Evolutionary conservation across 805 yeast genomes (phyloP).

Genomic region (Spencermartinsiella europaea): DNA sequence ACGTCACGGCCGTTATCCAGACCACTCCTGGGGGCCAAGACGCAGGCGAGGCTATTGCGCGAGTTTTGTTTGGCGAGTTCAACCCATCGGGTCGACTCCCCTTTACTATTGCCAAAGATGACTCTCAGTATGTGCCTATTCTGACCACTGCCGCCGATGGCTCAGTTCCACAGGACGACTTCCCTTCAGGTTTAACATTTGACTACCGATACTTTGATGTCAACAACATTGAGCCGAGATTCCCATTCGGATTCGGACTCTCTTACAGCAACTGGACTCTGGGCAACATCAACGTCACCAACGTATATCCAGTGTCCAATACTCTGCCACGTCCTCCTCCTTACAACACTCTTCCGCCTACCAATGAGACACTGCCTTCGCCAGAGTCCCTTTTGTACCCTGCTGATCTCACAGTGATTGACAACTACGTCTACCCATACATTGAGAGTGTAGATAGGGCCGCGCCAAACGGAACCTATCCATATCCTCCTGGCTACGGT

Average conservation of each 20-base stretch:
- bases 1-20: constrained; percentile 52
- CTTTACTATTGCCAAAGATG: constrained; percentile 54
- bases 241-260: constrained; percentile 58
- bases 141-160: constrained; percentile 33
- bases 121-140: constrained; percentile 43
- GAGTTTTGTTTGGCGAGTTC: constrained; percentile 52
- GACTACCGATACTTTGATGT: constrained; percentile 58
- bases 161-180: constrained; percentile 35
- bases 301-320: constrained; percentile 38
- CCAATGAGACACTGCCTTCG: constrained; percentile 11
- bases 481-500: constrained; percentile 37
- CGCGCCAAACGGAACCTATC: constrained; percentile 33
- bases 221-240: constrained; percentile 50
- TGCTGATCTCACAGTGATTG: constrained; percentile 37
- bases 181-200: constrained; percentile 41
- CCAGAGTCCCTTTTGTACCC: constrained; percentile 46
- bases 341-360: constrained; percentile 31
- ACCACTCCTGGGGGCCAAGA: constrained; percentile 52
- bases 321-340: constrained; percentile 40
- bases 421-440: constrained; percentile 54
- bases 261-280: constrained; percentile 44
- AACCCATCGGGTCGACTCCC: constrained; percentile 62
- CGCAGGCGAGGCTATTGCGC: constrained; percentile 54
- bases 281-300: constrained; percentile 34
- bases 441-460: constrained; percentile 31